phyloP scores from a whole-genome alignment of 148 eudicot genomes.

The Vaccinium myrtillus region DNA sequence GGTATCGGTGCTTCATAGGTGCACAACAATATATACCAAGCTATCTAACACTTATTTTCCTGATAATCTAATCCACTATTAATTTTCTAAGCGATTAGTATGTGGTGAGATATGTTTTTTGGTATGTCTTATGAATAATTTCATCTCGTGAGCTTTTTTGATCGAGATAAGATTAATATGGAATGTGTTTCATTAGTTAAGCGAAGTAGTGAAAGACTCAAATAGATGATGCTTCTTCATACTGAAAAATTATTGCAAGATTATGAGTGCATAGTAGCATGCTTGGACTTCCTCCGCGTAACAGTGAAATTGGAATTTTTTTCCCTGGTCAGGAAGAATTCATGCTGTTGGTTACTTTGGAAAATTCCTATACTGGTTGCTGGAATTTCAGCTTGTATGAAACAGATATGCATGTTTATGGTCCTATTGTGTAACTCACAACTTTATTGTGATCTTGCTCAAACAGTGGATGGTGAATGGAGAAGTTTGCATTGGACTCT shows the following conservation, averaged over 20 bases:
- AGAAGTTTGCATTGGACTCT: conserved; percentile 93
- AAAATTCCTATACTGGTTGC: conserved; percentile 15
- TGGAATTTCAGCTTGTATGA: background rate
- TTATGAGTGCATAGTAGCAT: background rate
- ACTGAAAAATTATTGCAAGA: background rate
- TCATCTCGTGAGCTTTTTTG: background rate
- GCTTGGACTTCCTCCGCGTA: background rate
- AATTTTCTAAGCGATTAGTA: background rate
- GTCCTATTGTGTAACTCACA: background rate
- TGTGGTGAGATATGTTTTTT: background rate
- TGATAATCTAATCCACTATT: background rate
- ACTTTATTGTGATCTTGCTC: conserved; percentile 14
- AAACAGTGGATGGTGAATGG: conserved; percentile 99
- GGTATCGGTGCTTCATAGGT: too few relatives aligned
- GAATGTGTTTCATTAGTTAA: background rate
- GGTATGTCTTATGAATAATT: background rate
- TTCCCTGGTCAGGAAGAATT: background rate
- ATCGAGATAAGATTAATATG: background rate
- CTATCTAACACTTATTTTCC: background rate
- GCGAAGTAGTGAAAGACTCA: background rate
- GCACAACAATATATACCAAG: too few relatives aligned
- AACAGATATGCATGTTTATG: background rate
- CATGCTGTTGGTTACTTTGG: background rate
- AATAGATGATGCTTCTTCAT: background rate
- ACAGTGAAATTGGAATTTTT: background rate